phyloP scores from a whole-genome alignment of 2,329 filamentous ascomycete species.

The Ophiostoma populinum region DNA sequence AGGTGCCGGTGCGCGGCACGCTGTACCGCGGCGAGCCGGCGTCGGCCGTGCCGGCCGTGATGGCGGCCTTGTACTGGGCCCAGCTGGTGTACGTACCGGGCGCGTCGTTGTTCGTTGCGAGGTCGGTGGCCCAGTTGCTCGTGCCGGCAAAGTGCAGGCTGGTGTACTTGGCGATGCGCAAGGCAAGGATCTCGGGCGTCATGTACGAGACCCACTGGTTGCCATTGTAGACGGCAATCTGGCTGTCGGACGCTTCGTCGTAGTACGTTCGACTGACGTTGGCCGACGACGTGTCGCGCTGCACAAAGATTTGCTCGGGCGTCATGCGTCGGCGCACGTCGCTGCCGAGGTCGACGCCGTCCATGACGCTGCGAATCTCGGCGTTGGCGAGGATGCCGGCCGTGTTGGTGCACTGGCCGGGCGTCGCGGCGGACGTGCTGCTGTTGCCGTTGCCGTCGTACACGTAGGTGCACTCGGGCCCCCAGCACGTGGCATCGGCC shows the following conservation, averaged over 20 bases:
- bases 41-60: slow-evolving; percentile 9
- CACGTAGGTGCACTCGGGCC: slow-evolving; percentile 17
- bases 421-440: slow-evolving; percentile 14
- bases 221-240: slow-evolving; percentile 8
- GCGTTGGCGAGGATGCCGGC: slow-evolving; percentile 22
- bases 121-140: slow-evolving; percentile 14
- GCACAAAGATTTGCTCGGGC: no score
- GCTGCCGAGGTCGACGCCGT: not conserved
- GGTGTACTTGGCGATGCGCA: slow-evolving; percentile 7
- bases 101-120: slow-evolving; percentile 7
- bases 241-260: slow-evolving; percentile 8
- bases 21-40: slow-evolving; percentile 7
- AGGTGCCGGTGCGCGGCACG: slow-evolving; percentile 10
- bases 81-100: slow-evolving; percentile 5
- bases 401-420: slow-evolving; percentile 20
- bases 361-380: slow-evolving; percentile 17
- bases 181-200: slow-evolving; percentile 8
- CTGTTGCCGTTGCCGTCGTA: slow-evolving; percentile 15
- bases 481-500: slow-evolving; percentile 15
- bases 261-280: slow-evolving; percentile 2
- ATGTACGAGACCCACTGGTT: slow-evolving; percentile 12
- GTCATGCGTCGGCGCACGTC: not conserved
- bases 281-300: no score
- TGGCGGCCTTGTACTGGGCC: slow-evolving; percentile 3
- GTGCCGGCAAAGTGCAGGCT: slow-evolving; percentile 11